These are phyloP conservation scores for Canna indica DNA, from an alignment of 176 grass and related monocot species.

Conservation along the genomic window DNA sequence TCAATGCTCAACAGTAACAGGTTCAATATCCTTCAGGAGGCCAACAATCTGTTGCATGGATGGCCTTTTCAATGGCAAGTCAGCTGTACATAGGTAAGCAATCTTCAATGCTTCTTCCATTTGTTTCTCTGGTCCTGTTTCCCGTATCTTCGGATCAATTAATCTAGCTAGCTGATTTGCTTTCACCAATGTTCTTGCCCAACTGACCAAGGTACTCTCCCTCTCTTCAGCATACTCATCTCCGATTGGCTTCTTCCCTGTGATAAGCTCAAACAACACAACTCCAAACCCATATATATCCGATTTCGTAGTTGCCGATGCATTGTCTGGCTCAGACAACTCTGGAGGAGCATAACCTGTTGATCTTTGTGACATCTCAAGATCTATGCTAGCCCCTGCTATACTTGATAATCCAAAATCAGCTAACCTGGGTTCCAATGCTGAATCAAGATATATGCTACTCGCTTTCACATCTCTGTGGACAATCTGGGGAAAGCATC, in stretches of 20 bases:
- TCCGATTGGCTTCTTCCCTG: conserved; percentile 76
- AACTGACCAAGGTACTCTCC: conserved; percentile 57
- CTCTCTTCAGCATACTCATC: conserved; percentile 53
- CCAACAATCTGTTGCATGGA: conserved; percentile 99
- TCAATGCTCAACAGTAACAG: conserved; percentile 35
- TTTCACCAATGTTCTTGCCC: conserved; percentile 84
- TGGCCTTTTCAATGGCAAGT: conserved; percentile 81
- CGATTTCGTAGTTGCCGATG: conserved; percentile 47
- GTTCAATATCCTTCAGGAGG: conserved; percentile 94
- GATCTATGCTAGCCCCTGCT: conserved; percentile 25
- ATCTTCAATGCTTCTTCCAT: conserved; percentile 82
- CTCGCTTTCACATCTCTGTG: conserved; percentile 89
- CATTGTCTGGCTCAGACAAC: conserved; percentile 49
- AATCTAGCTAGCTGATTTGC: conserved; percentile 39
- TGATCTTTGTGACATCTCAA: conserved; percentile 33
- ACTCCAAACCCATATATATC: conserved; percentile 85
- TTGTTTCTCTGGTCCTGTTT: conserved; percentile 54
- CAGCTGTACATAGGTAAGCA: conserved; percentile 83
- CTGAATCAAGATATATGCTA: conserved; percentile 73
- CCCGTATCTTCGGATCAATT: conserved; percentile 68
- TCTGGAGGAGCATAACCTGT: conserved; percentile 69
- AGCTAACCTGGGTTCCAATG: conserved; percentile 71
- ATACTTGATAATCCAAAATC: conserved; percentile 81
- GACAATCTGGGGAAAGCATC: conserved; percentile 86
- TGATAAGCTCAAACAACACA: conserved; percentile 79